Evolutionary conservation across 805 yeast species (phyloP), one percentile per base, ranked within the genome.

Genomic region (Candida mattraensis): DNA sequence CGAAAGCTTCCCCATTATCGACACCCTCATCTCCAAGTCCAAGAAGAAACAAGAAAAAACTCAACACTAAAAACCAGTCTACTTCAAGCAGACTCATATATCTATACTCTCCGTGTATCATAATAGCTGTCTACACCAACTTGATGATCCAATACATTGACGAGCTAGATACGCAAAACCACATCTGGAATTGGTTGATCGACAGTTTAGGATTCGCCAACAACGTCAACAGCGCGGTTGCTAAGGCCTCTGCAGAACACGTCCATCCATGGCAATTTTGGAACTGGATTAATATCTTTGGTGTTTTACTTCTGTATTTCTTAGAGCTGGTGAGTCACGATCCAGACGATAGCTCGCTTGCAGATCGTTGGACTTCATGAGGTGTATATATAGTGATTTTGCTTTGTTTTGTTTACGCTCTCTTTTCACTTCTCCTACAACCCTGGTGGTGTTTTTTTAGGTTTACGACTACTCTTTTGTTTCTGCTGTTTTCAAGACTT

Each of bases 91-190:
- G 70, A 40, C 59, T 86, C 45, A 72, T 88, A 19, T 88, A 89
- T 56, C 80, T 95, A 21, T 91, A 86, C 60, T 84, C 96, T 23
- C 98, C 98, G 2, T 87, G 96, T 61, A 80, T 93, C 40, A 79
- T 93, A 24, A 88, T 93, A 40, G 96, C 96, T 0, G 95, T 93
- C 41, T 93, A 93, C 64, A 87, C 98, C 2, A 96, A 93, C 58
- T 66, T 93, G 50, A 83, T 91, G 76, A 75, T 93, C 71, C 95
- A 87, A 66, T 88, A 87, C 54, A 79, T 83, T 33, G 87, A 88
- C 33, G 83, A 80, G 54, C 65, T 84, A 38, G 85, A 81, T 29
- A 67, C 76, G 11, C 83, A 83, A 39, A 58, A 48, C 20, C 60
- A 58, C 28, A 45, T 61, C 17, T 56, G 56, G 56, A 56, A 57